Percentiles rank a stretch among this genome's conserved stretches.
Conservation (phyloP, 805 yeast species). For the Metschnikowia hibisci region DNA sequence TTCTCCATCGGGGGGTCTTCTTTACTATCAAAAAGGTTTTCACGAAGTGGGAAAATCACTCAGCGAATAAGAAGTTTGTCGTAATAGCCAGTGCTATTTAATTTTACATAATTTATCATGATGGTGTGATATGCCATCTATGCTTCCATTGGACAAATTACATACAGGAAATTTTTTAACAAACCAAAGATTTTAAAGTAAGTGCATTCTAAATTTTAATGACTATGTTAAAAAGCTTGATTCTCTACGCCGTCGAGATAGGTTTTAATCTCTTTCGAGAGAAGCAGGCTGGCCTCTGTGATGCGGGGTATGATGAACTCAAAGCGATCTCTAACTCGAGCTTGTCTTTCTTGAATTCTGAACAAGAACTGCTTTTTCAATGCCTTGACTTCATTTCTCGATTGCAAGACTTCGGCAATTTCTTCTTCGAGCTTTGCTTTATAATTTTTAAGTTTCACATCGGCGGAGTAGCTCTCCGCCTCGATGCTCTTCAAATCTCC, state of each 20-base stretch:
- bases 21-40: constrained; percentile 62
- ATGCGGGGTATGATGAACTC: constrained; percentile 34
- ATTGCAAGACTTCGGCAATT: constrained; percentile 24
- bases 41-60: constrained; percentile 42
- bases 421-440: constrained; percentile 22
- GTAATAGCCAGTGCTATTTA: too few relatives aligned
- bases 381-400: constrained; percentile 25
- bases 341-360: constrained; percentile 26
- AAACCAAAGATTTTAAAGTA: background rate
- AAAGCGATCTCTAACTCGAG: constrained; percentile 30
- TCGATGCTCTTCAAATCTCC: constrained; percentile 21
- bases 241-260: background rate
- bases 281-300: constrained; percentile 20
- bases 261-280: constrained; percentile 12
- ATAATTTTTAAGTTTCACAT: constrained; percentile 25
- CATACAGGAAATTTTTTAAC: too few relatives aligned
- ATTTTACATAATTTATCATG: too few relatives aligned
- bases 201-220: background rate
- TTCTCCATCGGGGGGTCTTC: constrained; percentile 53
- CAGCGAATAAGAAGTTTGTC: constrained; percentile 6
- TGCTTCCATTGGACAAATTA: too few relatives aligned
- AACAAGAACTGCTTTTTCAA: constrained; percentile 24
- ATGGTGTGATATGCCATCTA: too few relatives aligned
- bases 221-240: background rate
- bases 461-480: constrained; percentile 20